phyloP scores from a whole-genome alignment of 2,329 filamentous ascomycete genomes.

The Paracoccidioides lutzii region DNA sequence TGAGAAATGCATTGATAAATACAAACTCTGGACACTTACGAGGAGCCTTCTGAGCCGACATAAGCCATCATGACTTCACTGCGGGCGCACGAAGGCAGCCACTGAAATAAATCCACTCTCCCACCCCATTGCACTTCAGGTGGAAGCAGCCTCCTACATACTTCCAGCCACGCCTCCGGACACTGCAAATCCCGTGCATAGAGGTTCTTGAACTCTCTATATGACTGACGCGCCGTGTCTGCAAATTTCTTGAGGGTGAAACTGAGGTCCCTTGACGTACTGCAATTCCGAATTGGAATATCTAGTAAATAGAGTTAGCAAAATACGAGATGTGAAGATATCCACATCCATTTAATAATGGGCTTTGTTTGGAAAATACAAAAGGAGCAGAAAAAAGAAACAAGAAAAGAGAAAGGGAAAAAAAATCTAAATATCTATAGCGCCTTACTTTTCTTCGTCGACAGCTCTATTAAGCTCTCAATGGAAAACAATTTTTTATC shows the following conservation, averaged over 20 bases:
- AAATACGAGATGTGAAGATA: background rate
- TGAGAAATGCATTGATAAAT: background rate
- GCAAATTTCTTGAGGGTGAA: conserved; percentile 23
- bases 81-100: conserved; percentile 21
- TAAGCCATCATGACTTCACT: conserved; percentile 29
- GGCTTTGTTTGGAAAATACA: background rate
- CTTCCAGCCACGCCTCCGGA: conserved; percentile 20
- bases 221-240: conserved; percentile 16
- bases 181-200: conserved; percentile 25
- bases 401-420: background rate
- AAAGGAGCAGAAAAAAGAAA: background rate
- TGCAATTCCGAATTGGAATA: conserved; percentile 24
- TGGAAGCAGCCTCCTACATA: conserved; percentile 20
- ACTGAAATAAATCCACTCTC: conserved; percentile 23
- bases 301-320: conserved; percentile 9
- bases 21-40: conserved; percentile 10
- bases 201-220: conserved; percentile 19
- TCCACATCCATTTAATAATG: too few species aligned
- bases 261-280: conserved; percentile 21
- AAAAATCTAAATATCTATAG: background rate
- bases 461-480: conserved; percentile 20
- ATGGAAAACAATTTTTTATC: conserved; percentile 17
- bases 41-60: conserved; percentile 23
- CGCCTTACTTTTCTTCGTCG: conserved; percentile 21
- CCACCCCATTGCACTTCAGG: conserved; percentile 22